Percentiles rank a stretch among this genome's conserved stretches.
Evolutionary conservation across 331 rosid genomes (phyloP).

Genomic region (Acacia concinna): DNA sequence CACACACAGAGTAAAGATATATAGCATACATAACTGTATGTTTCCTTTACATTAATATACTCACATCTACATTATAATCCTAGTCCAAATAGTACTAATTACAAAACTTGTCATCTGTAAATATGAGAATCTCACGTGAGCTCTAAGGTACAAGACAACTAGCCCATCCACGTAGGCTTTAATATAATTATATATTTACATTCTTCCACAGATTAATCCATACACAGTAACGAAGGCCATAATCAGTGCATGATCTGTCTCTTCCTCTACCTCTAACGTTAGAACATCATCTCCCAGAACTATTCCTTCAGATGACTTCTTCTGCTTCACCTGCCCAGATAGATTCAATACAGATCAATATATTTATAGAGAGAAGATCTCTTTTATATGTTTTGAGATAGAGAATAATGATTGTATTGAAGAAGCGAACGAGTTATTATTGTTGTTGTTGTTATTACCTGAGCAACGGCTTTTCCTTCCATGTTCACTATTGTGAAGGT

Average conservation of each 20-base stretch:
- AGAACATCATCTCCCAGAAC: slow-evolving; percentile 75
- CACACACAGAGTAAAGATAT: slow-evolving; percentile 1
- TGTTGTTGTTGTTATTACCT: slow-evolving; percentile 44
- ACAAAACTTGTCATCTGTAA: slow-evolving; percentile 29
- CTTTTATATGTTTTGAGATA: background rate
- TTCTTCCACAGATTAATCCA: slow-evolving; percentile 59
- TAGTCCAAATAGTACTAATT: background rate
- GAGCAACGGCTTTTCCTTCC: slow-evolving; percentile 62
- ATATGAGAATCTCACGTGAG: background rate
- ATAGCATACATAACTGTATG: slow-evolving; percentile 4
- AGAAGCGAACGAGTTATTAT: background rate
- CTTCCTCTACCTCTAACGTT: slow-evolving; percentile 56
- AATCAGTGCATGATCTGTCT: slow-evolving; percentile 64
- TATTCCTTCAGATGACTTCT: slow-evolving; percentile 53
- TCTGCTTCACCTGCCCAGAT: slow-evolving; percentile 63
- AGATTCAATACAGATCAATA: background rate
- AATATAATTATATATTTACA: slow-evolving; percentile 34
- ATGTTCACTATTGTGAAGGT: slow-evolving; percentile 57
- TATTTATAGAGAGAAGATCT: background rate
- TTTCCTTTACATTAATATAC: slow-evolving; percentile 28
- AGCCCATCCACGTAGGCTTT: background rate
- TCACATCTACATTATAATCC: too few relatives aligned
- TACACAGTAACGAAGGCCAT: slow-evolving; percentile 77
- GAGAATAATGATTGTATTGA: background rate
- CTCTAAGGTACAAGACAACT: background rate